Conservation (phyloP, 2,329 filamentous ascomycete genomes). For the Aspergillus jensenii region DNA sequence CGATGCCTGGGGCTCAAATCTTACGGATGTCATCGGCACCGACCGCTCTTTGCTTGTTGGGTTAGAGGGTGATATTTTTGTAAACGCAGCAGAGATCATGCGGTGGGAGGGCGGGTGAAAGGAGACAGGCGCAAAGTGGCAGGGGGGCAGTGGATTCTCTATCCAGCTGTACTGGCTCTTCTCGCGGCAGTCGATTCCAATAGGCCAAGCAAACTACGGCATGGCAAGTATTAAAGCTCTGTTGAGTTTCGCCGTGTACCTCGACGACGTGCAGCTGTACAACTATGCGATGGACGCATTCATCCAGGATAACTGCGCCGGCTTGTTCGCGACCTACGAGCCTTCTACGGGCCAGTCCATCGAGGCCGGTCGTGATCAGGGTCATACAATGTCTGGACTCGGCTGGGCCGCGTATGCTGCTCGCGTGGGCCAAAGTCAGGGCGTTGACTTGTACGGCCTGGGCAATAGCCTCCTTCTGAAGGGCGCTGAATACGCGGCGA, state of each 20-base stretch:
- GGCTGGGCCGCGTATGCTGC: constrained; percentile 39
- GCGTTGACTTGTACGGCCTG: constrained; percentile 34
- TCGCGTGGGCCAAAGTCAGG: constrained; percentile 36
- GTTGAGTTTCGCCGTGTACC: constrained; percentile 41
- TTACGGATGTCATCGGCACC: constrained; percentile 17
- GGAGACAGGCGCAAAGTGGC: constrained; percentile 34
- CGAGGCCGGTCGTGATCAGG: constrained; percentile 42
- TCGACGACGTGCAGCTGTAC: constrained; percentile 43
- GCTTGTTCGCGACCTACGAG: constrained; percentile 29
- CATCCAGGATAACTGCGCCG: constrained; percentile 39
- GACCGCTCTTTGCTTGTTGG: constrained; percentile 38
- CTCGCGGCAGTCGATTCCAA: constrained; percentile 36
- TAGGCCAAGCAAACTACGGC: constrained; percentile 47
- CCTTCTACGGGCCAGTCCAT: constrained; percentile 35
- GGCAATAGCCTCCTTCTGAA: constrained; percentile 35
- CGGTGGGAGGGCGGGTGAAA: constrained; percentile 45
- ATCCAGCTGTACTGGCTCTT: constrained; percentile 46
- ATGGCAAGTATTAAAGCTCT: constrained; percentile 43
- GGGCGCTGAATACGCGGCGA: constrained; percentile 41
- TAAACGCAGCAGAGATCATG: constrained; percentile 48
- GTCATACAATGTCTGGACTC: constrained; percentile 31
- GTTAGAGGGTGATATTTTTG: constrained; percentile 42
- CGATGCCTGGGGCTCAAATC: constrained; percentile 26
- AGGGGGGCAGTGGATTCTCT: constrained; percentile 39
- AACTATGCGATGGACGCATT: constrained; percentile 43